Base-by-base conservation (phyloP, 1,139 yeast species). In the Pichia sp. region DNA sequence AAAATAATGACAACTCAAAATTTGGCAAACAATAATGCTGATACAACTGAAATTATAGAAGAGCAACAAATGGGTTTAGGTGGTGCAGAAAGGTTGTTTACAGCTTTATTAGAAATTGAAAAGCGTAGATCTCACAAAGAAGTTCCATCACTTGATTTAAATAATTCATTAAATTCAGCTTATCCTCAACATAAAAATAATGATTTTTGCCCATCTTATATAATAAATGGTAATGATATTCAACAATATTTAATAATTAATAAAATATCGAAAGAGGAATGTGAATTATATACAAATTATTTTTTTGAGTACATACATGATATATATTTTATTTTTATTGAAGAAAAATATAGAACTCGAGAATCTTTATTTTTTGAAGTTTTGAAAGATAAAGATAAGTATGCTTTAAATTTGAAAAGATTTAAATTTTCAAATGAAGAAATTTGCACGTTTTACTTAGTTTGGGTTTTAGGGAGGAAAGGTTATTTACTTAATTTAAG, bases 381-480 rank as follows among this genome's bases (percentile, higher is more conserved):
- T 26, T 43, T 43, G 9, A 27, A 18, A 9, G 37, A 45, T 11
- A 39, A 43, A 41, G 32, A 29, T 8, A 27, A 31, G n/a, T 34
- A 41, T 4, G 38, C 39, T 31, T 32, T 32, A 18, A 34, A 42
- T 25, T 33, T 35, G 4, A 32, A 37, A 18, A 33, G 33, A n/a
- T 11, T 42, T 38, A 44, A 43, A 9, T 52, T 58, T 50, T 50
- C 56, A 32, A 59, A 55, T 48, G 51, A 55, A 40, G 60, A 60
- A 44, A 56, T 69, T 10, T 69, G 73, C 30, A 62, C 65, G 39
- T 60, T 70, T 7, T 71, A 69, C 51, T 51, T 71, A 38, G 70
- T 70, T 3, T 69, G 69, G 67, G 56, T 68, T 10, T 42, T 66
- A 38, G 72, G 66, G 26, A 55, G 63, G 34, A 56, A 58, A 42